Evolutionary conservation across 1,284 basidiomycete species (phyloP).

Genomic region (Singerocomus rubriflavus): DNA sequence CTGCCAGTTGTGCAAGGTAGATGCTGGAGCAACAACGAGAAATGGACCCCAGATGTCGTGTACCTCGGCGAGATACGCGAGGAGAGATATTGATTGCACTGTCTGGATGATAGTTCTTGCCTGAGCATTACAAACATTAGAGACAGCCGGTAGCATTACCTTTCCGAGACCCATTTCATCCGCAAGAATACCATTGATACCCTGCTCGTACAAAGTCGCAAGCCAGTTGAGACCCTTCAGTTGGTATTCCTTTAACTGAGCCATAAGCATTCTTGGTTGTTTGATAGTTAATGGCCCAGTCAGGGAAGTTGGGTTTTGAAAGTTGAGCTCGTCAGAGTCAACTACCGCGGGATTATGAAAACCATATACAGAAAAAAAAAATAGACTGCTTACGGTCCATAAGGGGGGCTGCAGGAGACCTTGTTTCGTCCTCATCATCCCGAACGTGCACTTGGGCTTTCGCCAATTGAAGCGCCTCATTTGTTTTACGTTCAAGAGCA

Average conservation of each 20-base stretch:
- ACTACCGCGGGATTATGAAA: constrained; percentile 44
- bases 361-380: neutral
- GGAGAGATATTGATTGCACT: constrained; percentile 96
- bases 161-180: constrained; percentile 99
- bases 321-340: constrained; percentile 96
- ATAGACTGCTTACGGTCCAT: constrained; percentile 63
- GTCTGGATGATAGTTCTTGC: constrained; percentile 54
- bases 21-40: constrained; percentile 97
- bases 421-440: constrained; percentile 42
- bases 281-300: constrained; percentile 82
- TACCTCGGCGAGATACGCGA: constrained; percentile 95
- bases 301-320: constrained; percentile 97
- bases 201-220: constrained; percentile 97
- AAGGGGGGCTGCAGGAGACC: constrained; percentile 38
- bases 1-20: constrained; percentile 99
- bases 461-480: constrained; percentile 68
- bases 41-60: constrained; percentile 99
- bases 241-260: constrained; percentile 98
- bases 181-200: constrained; percentile 97
- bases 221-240: constrained; percentile 98
- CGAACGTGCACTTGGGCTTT: constrained; percentile 62
- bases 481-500: constrained; percentile 77
- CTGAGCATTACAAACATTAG: neutral
- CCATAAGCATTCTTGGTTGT: constrained; percentile 97
- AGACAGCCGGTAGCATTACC: constrained; percentile 39